Percentiles rank a stretch among this genome's conserved stretches.
phyloP scores from a whole-genome alignment of 1,284 basidiomycete species.

The Moesziomyces aphidis region DNA sequence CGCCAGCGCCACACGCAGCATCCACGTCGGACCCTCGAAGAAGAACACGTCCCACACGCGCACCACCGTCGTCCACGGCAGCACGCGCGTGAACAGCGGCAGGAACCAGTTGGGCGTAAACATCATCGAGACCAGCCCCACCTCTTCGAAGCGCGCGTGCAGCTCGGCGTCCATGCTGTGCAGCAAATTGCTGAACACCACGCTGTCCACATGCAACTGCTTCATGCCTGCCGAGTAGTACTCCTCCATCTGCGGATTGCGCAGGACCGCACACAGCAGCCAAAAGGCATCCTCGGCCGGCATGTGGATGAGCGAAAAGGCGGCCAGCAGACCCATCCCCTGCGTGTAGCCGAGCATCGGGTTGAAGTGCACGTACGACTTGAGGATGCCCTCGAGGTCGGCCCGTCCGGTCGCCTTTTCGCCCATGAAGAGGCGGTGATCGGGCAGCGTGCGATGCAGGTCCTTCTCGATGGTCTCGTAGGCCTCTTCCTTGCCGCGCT shows the following conservation, averaged over 20 bases:
- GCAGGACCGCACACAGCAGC: slow-evolving; percentile 78
- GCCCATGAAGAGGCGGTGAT: slow-evolving; percentile 60
- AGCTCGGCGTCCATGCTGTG: slow-evolving; percentile 75
- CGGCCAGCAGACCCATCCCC: slow-evolving; percentile 82
- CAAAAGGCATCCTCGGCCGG: slow-evolving; percentile 93
- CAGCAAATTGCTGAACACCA: slow-evolving; percentile 80
- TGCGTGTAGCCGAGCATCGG: slow-evolving; percentile 68
- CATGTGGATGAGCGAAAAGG: slow-evolving; percentile 81
- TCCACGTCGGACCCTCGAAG: slow-evolving; percentile 78
- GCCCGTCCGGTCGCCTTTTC: slow-evolving; percentile 56
- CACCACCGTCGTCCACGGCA: slow-evolving; percentile 81
- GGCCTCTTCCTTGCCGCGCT: slow-evolving; percentile 56
- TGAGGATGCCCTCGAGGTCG: slow-evolving; percentile 61
- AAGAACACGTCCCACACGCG: slow-evolving; percentile 90
- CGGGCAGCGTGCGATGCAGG: slow-evolving; percentile 60
- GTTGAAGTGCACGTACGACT: slow-evolving; percentile 68
- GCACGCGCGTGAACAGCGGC: slow-evolving; percentile 77
- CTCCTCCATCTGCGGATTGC: slow-evolving; percentile 70
- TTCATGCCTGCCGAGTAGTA: slow-evolving; percentile 80
- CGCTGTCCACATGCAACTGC: slow-evolving; percentile 83
- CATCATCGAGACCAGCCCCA: slow-evolving; percentile 59
- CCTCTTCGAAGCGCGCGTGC: slow-evolving; percentile 48
- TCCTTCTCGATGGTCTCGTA: slow-evolving; percentile 66
- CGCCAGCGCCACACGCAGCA: slow-evolving; percentile 82
- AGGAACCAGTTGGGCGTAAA: slow-evolving; percentile 67